Percentiles rank a stretch among this genome's conserved stretches.
These are phyloP conservation scores for Cryptococcus sp. DNA, from an alignment of 1,284 basidiomycete genomes.

Conservation along the genomic window DNA sequence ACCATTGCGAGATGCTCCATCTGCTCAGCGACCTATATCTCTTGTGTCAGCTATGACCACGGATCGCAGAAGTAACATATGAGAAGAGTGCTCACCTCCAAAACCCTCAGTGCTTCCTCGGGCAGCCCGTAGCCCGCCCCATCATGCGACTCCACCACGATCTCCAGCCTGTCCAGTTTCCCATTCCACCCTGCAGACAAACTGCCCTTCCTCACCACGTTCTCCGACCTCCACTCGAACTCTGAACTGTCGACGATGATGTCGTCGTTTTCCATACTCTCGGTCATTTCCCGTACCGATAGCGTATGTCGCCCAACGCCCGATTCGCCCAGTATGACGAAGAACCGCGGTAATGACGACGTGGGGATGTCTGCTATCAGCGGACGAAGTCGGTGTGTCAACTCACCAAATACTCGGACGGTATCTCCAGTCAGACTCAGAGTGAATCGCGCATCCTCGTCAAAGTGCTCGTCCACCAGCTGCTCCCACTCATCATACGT, in stretches of 20 bases:
- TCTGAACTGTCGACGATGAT: background rate
- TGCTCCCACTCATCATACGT: slow-evolving; percentile 13
- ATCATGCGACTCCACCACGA: background rate
- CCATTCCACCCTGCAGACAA: background rate
- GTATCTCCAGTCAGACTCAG: slow-evolving; percentile 8
- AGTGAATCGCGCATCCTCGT: slow-evolving; percentile 12
- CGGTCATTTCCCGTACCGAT: slow-evolving; percentile 4
- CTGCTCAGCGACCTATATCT: background rate
- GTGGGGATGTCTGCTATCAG: slow-evolving; percentile 11
- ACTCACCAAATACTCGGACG: slow-evolving; percentile 16
- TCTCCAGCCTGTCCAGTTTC: background rate
- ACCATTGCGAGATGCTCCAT: slow-evolving; percentile 1
- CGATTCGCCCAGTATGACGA: slow-evolving; percentile 7
- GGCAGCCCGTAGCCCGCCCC: background rate
- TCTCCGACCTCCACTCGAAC: background rate
- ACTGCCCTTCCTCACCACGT: background rate
- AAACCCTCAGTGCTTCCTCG: background rate
- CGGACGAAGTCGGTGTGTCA: background rate
- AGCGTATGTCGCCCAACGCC: background rate
- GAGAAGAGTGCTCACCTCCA: background rate
- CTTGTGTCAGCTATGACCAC: background rate
- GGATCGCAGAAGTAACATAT: background rate
- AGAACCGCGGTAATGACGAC: slow-evolving; percentile 15
- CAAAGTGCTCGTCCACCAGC: slow-evolving; percentile 16
- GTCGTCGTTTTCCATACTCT: background rate